These are phyloP conservation scores for Acacia melanoxylon DNA, from an alignment of 306 rosid genomes.

Conservation along the genomic window DNA sequence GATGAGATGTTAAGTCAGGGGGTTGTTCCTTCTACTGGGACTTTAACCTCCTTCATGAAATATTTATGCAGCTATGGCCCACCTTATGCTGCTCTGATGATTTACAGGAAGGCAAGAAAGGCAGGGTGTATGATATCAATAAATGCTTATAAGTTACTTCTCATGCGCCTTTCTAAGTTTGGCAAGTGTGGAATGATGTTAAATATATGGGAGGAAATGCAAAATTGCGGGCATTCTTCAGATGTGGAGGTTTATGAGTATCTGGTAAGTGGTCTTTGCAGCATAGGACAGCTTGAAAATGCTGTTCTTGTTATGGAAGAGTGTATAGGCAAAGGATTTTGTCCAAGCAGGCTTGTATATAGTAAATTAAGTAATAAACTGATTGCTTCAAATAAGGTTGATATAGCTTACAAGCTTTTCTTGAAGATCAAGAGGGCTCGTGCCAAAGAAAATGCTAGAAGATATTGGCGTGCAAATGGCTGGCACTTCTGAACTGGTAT, in stretches of 20 bases:
- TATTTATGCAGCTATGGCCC: conserved; percentile 87
- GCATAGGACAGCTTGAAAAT: conserved; percentile 78
- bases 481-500: conserved; percentile 74
- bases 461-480: conserved; percentile 77
- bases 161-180: conserved; percentile 76
- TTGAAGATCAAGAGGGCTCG: conserved; percentile 76
- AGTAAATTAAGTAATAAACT: conserved; percentile 71
- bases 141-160: conserved; percentile 74
- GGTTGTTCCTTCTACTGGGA: conserved; percentile 63
- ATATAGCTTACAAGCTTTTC: conserved; percentile 70
- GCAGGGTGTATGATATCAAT: conserved; percentile 60
- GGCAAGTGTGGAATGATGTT: conserved; percentile 85
- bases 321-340: conserved; percentile 67
- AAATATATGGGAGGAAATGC: conserved; percentile 83
- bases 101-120: conserved; percentile 71
- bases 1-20: conserved; percentile 77
- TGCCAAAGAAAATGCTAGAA: conserved; percentile 52
- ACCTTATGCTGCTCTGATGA: conserved; percentile 78
- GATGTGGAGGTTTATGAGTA: conserved; percentile 79
- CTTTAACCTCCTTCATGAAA: conserved; percentile 60
- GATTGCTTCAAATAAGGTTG: conserved; percentile 57
- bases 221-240: conserved; percentile 67
- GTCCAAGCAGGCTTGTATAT: conserved; percentile 74
- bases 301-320: conserved; percentile 95
- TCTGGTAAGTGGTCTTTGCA: conserved; percentile 74